Conservation (phyloP, 2,329 filamentous ascomycete genomes). For the Beauveria scarabaeidicola region DNA sequence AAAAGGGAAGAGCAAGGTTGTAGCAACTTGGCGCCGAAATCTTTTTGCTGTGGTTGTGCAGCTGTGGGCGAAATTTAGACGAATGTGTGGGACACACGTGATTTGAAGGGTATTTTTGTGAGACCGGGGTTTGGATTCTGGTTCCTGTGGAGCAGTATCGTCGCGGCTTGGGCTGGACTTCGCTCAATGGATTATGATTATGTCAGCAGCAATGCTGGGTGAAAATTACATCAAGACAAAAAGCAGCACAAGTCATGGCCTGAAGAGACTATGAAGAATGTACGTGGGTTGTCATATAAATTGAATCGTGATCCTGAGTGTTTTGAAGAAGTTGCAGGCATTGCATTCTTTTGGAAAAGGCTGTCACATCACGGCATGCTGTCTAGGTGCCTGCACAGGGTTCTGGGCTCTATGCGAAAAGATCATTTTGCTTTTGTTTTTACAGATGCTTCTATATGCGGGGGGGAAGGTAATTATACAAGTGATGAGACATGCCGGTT, state of each 20-base stretch:
- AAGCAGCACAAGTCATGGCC: background rate
- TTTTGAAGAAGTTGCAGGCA: too few relatives aligned
- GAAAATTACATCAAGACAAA: too few relatives aligned
- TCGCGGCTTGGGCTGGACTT: too few relatives aligned
- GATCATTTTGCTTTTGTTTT: background rate
- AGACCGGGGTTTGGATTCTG: background rate
- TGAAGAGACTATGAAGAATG: too few relatives aligned
- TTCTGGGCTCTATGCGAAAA: background rate
- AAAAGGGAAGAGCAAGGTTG: conserved; percentile 5
- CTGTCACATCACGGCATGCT: background rate
- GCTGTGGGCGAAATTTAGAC: conserved; percentile 26
- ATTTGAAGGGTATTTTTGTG: conserved; percentile 14
- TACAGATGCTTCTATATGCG: conserved; percentile 9
- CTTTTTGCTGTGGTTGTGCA: conserved; percentile 11
- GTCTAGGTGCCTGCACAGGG: background rate
- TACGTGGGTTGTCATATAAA: too few relatives aligned
- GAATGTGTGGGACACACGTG: conserved; percentile 24
- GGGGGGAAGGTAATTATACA: background rate
- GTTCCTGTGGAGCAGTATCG: background rate
- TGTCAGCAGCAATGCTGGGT: background rate
- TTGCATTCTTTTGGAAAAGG: background rate
- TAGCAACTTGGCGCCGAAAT: background rate
- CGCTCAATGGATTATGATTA: background rate
- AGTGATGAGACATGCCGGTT: background rate
- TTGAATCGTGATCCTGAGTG: too few relatives aligned